Percentiles rank a stretch among this genome's conserved stretches.
Evolutionary conservation across 2,329 filamentous ascomycete genomes (phyloP).

Genomic region (Colletotrichum lini): DNA sequence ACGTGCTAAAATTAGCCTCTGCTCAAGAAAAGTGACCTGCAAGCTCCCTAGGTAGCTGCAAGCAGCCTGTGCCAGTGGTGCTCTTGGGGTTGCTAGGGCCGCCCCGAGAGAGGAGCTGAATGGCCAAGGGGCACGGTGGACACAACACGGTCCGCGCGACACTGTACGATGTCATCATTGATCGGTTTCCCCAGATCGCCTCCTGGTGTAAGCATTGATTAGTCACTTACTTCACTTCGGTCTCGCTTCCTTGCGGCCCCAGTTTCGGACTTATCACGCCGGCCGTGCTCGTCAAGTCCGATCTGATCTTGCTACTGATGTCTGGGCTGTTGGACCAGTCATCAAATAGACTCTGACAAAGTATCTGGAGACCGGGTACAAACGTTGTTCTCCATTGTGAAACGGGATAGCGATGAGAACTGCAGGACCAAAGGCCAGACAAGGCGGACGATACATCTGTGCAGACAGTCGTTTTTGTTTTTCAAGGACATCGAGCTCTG

Average conservation of each 20-base stretch:
- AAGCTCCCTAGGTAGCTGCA: conserved; percentile 20
- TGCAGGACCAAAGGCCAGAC: neutral
- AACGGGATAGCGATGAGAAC: neutral
- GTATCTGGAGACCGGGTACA: neutral
- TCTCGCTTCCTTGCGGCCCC: conserved; percentile 7
- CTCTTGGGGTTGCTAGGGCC: neutral
- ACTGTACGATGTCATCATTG: conserved; percentile 33
- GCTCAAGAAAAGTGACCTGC: neutral
- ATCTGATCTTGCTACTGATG: conserved; percentile 26
- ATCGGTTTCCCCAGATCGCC: conserved; percentile 33
- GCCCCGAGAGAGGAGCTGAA: conserved; percentile 9
- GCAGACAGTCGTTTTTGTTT: neutral
- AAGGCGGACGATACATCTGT: too few relatives aligned
- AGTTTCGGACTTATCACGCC: conserved; percentile 19
- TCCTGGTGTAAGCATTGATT: neutral
- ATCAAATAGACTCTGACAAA: conserved; percentile 9
- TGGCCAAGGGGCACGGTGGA: neutral
- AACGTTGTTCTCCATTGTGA: too few relatives aligned
- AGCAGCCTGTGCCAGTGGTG: conserved; percentile 21
- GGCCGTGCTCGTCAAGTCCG: conserved; percentile 1
- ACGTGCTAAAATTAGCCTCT: conserved; percentile 37
- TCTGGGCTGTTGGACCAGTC: neutral
- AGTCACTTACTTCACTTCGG: neutral
- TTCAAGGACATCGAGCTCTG: neutral
- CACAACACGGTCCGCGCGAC: neutral